phyloP scores from a whole-genome alignment of 371 early-diverging fungal genomes.

The Racocetra persica region DNA sequence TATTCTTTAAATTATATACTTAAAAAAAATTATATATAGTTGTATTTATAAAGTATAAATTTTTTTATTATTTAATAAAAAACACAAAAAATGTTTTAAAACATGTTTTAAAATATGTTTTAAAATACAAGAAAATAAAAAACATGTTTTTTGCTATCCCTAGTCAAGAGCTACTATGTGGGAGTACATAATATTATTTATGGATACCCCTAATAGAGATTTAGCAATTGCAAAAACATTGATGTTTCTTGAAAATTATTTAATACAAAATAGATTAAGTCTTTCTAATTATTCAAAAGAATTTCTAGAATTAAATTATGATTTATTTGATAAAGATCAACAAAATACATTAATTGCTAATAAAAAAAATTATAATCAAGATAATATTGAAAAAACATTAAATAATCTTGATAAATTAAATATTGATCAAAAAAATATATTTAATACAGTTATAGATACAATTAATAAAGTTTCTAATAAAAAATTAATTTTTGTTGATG shows the following conservation, averaged over 20 bases:
- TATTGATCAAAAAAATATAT: not conserved
- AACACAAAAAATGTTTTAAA: too few species aligned
- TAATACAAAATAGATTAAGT: not conserved
- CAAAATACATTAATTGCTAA: not conserved
- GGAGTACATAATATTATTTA: too few species aligned
- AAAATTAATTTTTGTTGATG: slow-evolving; percentile 44
- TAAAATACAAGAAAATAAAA: too few species aligned
- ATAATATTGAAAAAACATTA: not conserved
- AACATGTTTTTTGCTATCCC: too few species aligned
- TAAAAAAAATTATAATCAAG: not conserved
- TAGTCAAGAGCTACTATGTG: too few species aligned
- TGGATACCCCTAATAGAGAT: not conserved
- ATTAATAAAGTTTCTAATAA: not conserved
- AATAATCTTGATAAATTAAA: not conserved
- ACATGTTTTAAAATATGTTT: too few species aligned
- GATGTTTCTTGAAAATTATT: not conserved
- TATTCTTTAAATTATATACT: too few species aligned
- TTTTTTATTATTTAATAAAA: too few species aligned
- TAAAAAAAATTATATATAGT: too few species aligned
- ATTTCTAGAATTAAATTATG: not conserved
- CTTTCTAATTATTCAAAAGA: not conserved
- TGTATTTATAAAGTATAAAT: too few species aligned
- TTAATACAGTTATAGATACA: not conserved
- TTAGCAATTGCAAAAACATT: not conserved
- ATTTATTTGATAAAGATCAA: not conserved